Evolutionary conservation across 768 basidiomycete genomes (phyloP), one percentile per base, ranked within the genome.

Genomic region (Lyophyllum semitale): DNA sequence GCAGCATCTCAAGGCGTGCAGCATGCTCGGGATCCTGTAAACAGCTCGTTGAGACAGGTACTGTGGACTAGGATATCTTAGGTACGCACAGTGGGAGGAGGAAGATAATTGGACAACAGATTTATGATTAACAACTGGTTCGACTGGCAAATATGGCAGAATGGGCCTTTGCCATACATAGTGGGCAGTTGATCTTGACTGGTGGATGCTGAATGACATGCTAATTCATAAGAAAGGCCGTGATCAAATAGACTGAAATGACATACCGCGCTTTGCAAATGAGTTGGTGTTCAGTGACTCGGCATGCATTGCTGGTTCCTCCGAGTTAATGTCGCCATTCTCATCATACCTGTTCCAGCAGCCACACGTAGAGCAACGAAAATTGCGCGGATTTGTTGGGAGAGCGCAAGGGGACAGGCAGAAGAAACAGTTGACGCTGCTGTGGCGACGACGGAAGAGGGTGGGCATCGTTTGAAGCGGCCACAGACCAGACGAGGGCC

Each of bases 101-200:
- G 94, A 0, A 96, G 80, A 69, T 95, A 98, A 63, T 90, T 94
- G 15, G 94, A 90, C 29, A 98, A 74, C 52, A 98, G 82, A 69
- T 94, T 92, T 57, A 91, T 76, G 50, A 93, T 76, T 35, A 98
- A 80, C 76, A 85, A 88, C 65, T 97, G 95, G 70, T 98, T 98
- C n/a, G 92, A 91, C 62, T 89, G 87, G 68, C 95, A 97, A 7
- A 84, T 84, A 62, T 89, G 86, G 71, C 95, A 98, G 73, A 96
- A 95, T 8, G 83, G 81, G 1, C 81, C 77, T 25, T 75, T 77
- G 40, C 80, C 74, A 51, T 87, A 88, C 52, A 77, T 67, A 20
- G 83, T 81, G 1, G 86, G 89, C 23, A 93, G 71, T 22, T 83
- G 81, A 66, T 90, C 83, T 63, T 83, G 89, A 62, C 82, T 83